Evolutionary conservation across 352 stramenopile species (phyloP).

Genomic region (Phytopythium vexans): DNA sequence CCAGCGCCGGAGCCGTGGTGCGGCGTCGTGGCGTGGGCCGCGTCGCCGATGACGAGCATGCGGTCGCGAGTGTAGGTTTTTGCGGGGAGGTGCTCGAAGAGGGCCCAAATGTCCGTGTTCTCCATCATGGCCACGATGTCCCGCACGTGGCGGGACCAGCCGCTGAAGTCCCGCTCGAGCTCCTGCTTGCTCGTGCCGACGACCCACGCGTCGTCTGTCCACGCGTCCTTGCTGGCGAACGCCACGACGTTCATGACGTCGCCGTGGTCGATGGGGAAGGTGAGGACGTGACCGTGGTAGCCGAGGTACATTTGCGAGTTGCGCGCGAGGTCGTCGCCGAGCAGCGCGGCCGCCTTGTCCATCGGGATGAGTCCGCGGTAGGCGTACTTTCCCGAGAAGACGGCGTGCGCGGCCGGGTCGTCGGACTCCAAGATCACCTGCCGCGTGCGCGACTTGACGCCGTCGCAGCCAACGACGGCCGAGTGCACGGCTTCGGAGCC

Average conservation of each 20-base stretch:
- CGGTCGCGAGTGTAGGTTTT: constrained; percentile 25
- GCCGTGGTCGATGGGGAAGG: constrained; percentile 29
- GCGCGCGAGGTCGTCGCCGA: constrained; percentile 30
- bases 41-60: constrained; percentile 29
- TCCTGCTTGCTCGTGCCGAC: constrained; percentile 28
- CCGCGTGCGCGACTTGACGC: no score
- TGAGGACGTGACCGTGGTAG: constrained; percentile 32
- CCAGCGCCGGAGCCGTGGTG: constrained; percentile 24
- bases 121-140: constrained; percentile 39
- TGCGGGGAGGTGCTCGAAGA: constrained; percentile 25
- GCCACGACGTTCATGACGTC: constrained; percentile 34
- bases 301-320: constrained; percentile 40
- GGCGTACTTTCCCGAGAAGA: constrained; percentile 33
- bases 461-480: no score
- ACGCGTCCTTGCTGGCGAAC: constrained; percentile 30
- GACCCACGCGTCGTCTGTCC: constrained; percentile 31
- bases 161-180: constrained; percentile 21
- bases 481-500: constrained; percentile 28
- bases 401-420: constrained; percentile 18
- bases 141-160: constrained; percentile 26
- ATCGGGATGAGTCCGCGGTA: constrained; percentile 30
- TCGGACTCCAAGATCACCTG: constrained; percentile 24
- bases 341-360: constrained; percentile 25
- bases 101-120: constrained; percentile 30
- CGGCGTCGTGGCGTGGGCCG: constrained; percentile 26